Base-by-base conservation (phyloP, 2,329 filamentous ascomycete species). In the Clonostachys sp. region DNA sequence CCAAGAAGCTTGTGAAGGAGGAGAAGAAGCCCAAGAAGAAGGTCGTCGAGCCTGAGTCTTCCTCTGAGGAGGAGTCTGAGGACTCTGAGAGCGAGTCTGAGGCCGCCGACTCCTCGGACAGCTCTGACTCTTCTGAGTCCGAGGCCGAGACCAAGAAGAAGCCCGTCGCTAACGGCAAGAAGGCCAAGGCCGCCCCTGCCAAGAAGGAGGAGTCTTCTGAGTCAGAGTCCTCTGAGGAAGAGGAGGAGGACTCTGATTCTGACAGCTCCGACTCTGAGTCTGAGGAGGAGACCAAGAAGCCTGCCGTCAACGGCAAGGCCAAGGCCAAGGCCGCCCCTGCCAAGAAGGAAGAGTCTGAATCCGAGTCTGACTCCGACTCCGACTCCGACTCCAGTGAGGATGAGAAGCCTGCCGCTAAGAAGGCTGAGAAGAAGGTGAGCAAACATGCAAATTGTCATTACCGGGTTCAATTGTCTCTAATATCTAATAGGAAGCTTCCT, bases 21-120 rank as follows among this genome's bases (percentile, higher is more conserved):
- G 62, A 64, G 45, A 76, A 78, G 72, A 77, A 77, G 68, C 61
- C 63, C 16, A 65, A 63, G 56, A 70, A 74, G 61, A 72, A 74
- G 63, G 65, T 67, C 33, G 58, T 57, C 44, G 68, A 73, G 57
- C 61, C 67, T 46, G 69, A 73, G 57, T 66, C 67, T 48, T 66
- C 63, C 30, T 64, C 64, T 44, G 62, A 65, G 50, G 58, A 60
- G 50, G 63, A n/a, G 9, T 64, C 64, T 44, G 62, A 65, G 50
- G 58, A 60, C 50, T 63, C 18, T n/a, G n/a, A n/a, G n/a, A n/a
- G n/a, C 24, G 46, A 50, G 34, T 42, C 46, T 16, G 53, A 54
- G 41, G 41, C 46, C 35, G 45, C 43, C 35, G 46, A 47, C 13
- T 34, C 34, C 46, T 50, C 48, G 6, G 42, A 45, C 43, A 46